Percentiles rank a stretch among this genome's conserved stretches.
Conservation (phyloP, 768 basidiomycete species). For the Termitomyces sp. region DNA sequence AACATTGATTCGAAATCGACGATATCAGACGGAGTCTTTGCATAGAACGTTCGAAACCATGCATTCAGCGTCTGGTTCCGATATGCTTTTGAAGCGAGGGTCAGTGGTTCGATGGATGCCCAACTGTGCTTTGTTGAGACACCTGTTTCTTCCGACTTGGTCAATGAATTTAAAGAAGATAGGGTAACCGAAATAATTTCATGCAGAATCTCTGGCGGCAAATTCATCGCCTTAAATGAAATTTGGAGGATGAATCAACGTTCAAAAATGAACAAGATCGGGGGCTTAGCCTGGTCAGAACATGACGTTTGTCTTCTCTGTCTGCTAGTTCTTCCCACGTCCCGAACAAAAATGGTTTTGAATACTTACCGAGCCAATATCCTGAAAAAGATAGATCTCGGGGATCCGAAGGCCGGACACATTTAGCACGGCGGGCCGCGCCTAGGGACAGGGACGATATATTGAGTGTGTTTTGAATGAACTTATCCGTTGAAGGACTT, state of each 20-base stretch:
- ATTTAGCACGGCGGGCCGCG: too few relatives aligned
- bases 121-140: conserved; percentile 20
- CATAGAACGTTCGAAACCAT: conserved; percentile 28
- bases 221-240: conserved; percentile 4
- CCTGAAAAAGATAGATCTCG: not conserved
- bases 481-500: not conserved
- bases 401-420: not conserved
- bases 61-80: conserved; percentile 20
- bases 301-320: too few relatives aligned
- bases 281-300: too few relatives aligned
- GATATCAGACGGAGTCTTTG: conserved; percentile 18
- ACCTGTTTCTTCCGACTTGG: conserved; percentile 10
- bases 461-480: not conserved
- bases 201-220: conserved; percentile 28
- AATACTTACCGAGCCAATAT: not conserved
- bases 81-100: conserved; percentile 23
- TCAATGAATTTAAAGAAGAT: conserved; percentile 2
- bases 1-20: conserved; percentile 16
- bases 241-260: not conserved
- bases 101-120: conserved; percentile 20
- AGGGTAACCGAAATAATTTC: conserved; percentile 24
- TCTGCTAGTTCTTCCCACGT: not conserved
- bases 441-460: not conserved
- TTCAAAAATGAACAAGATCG: not conserved
- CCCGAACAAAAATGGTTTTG: too few relatives aligned